A percentile compares a stretch with the other conserved stretches of the same genome.
Conservation (phyloP, 2,329 filamentous ascomycete species). For the Scedosporium minutisporum region DNA sequence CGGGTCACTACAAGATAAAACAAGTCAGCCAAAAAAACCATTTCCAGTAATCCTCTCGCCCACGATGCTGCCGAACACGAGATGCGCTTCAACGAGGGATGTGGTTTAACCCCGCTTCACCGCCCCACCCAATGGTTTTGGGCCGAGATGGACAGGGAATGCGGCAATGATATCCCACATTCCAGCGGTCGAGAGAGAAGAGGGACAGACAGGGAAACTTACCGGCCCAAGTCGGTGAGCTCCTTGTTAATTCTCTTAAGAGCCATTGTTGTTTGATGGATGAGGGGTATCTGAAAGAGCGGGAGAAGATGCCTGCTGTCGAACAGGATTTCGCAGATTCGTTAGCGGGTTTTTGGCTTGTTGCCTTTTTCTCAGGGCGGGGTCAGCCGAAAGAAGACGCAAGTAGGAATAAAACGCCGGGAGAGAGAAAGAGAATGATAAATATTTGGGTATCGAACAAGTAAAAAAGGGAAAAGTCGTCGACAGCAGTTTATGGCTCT, state of each 20-base stretch:
- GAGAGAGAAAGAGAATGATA: neutral
- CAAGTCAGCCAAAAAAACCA: slow-evolving; percentile 17
- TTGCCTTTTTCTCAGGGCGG: neutral
- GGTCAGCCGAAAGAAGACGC: neutral
- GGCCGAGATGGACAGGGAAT: neutral
- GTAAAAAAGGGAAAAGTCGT: neutral
- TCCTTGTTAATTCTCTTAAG: slow-evolving; percentile 95
- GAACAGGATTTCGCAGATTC: neutral
- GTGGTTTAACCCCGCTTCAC: neutral
- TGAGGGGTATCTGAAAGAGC: neutral
- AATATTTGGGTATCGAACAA: slow-evolving; percentile 3
- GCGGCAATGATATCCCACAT: neutral
- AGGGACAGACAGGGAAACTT: slow-evolving; percentile 22
- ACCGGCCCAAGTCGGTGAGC: slow-evolving; percentile 83
- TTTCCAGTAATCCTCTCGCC: neutral
- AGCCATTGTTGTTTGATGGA: slow-evolving; percentile 49
- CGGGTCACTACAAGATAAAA: slow-evolving; percentile 61
- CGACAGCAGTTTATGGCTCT: slow-evolving; percentile 2
- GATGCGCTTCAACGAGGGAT: neutral
- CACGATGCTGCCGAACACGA: neutral
- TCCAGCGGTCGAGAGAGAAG: neutral
- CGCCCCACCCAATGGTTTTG: neutral
- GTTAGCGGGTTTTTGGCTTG: neutral
- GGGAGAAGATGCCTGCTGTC: neutral
- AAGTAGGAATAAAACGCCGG: neutral